Evolutionary conservation across 2,329 filamentous ascomycete genomes (phyloP).

Genomic region (Aaosphaeria arxii): DNA sequence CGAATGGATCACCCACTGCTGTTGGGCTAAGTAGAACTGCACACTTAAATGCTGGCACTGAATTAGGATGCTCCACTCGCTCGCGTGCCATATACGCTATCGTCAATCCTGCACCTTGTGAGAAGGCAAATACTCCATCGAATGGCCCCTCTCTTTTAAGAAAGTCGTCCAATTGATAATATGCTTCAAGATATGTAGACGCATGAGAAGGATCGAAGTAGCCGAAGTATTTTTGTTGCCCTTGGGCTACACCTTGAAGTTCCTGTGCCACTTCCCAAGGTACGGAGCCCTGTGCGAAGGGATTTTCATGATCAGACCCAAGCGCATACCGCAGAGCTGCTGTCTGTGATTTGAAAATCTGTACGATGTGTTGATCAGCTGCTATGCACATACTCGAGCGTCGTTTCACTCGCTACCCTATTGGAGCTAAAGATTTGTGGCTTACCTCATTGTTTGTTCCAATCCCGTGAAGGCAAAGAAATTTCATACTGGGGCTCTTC

Average conservation of each 20-base stretch:
- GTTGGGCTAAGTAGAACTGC: background rate
- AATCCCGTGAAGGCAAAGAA: constrained; percentile 1
- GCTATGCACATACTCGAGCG: background rate
- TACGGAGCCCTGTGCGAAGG: background rate
- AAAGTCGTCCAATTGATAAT: background rate
- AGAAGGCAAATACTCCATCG: constrained; percentile 7
- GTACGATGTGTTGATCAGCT: background rate
- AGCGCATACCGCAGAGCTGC: background rate
- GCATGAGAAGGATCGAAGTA: background rate
- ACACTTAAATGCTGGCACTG: background rate
- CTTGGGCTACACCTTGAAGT: background rate
- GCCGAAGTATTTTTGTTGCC: background rate
- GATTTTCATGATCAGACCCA: background rate
- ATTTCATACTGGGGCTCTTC: background rate
- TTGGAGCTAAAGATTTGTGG: background rate
- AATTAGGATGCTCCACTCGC: background rate
- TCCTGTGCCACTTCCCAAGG: background rate
- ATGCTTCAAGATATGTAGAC: background rate
- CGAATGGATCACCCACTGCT: background rate
- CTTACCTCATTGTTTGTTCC: constrained; percentile 1
- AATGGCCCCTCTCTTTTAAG: constrained; percentile 3
- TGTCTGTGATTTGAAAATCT: background rate
- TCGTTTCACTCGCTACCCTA: background rate
- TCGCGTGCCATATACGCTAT: background rate
- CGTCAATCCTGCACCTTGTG: constrained; percentile 4